Conservation (phyloP, 164 flowering plant genomes). For the Aristolochia fimbriata region DNA sequence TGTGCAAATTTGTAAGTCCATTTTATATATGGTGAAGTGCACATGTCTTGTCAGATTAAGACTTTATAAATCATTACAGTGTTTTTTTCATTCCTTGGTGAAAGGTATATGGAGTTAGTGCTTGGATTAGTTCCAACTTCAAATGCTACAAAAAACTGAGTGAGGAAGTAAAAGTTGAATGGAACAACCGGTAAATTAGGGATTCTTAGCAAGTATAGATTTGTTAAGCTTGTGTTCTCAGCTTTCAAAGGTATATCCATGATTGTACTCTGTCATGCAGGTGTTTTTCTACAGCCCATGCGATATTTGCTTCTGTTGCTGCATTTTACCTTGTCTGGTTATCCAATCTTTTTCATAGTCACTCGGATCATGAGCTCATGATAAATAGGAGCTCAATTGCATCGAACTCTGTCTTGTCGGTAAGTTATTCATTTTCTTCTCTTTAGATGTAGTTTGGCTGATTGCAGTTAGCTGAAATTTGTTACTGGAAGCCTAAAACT, state of each 20-base stretch:
- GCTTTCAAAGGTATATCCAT: background rate
- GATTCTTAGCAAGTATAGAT: background rate
- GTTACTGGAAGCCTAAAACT: background rate
- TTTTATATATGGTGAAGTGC: background rate
- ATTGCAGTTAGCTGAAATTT: background rate
- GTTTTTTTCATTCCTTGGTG: slow-evolving; percentile 1
- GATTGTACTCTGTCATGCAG: slow-evolving; percentile 19
- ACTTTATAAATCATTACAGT: background rate
- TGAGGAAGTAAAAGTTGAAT: slow-evolving; percentile 33
- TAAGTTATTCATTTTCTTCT: slow-evolving; percentile 14
- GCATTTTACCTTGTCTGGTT: slow-evolving; percentile 40
- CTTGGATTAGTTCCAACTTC: slow-evolving; percentile 28
- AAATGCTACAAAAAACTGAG: slow-evolving; percentile 35
- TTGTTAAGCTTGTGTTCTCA: background rate
- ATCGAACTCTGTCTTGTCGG: slow-evolving; percentile 46
- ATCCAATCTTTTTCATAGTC: slow-evolving; percentile 35
- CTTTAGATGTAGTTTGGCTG: background rate
- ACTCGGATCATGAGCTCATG: slow-evolving; percentile 20
- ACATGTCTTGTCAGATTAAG: background rate
- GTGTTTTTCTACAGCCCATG: slow-evolving; percentile 69
- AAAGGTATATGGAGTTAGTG: slow-evolving; percentile 52
- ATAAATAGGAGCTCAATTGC: slow-evolving; percentile 32
- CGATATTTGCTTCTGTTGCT: slow-evolving; percentile 38
- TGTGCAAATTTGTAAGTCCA: slow-evolving; percentile 21
- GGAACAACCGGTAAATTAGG: slow-evolving; percentile 49